A percentile compares a stretch with the other conserved stretches of the same genome.
Conservation (phyloP, 495 filamentous ascomycete species). For the Annulohypoxylon bovei region DNA sequence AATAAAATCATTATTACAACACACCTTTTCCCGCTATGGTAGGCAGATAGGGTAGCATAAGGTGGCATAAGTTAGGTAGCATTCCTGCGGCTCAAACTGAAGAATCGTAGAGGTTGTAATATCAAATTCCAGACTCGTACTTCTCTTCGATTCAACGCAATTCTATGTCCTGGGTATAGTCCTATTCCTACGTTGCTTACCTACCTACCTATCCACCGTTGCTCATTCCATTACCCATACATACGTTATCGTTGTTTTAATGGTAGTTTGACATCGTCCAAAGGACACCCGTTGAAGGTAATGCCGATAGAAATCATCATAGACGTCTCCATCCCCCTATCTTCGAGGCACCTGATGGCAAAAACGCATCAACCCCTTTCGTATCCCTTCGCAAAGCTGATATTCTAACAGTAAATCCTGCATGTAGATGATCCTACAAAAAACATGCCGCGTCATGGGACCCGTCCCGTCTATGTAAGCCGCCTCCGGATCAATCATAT, state of each 20-base stretch:
- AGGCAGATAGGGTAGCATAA: neutral
- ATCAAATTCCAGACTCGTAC: constrained; percentile 11
- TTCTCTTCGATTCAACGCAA: constrained; percentile 16
- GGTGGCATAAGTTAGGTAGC: constrained; percentile 16
- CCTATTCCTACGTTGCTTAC: constrained; percentile 4
- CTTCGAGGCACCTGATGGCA: constrained; percentile 2
- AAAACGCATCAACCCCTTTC: constrained; percentile 15
- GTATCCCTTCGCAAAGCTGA: constrained; percentile 17
- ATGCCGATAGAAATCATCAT: constrained; percentile 27
- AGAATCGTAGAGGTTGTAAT: constrained; percentile 2
- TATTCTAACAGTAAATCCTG: constrained; percentile 19
- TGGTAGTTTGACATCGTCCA: constrained; percentile 23
- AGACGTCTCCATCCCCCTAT: neutral
- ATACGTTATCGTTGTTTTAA: constrained; percentile 9
- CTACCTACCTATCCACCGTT: neutral
- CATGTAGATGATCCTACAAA: constrained; percentile 3
- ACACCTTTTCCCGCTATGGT: no score
- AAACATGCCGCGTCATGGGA: constrained; percentile 7
- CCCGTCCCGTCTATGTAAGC: neutral
- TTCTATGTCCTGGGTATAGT: constrained; percentile 40
- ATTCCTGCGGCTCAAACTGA: constrained; percentile 35
- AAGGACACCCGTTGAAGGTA: constrained; percentile 7
- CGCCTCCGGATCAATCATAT: constrained; percentile 25
- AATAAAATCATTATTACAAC: no score
- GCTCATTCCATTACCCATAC: constrained; percentile 6